Evolutionary conservation across 306 rosid genomes (phyloP).

Genomic region (Lablab purpureus): DNA sequence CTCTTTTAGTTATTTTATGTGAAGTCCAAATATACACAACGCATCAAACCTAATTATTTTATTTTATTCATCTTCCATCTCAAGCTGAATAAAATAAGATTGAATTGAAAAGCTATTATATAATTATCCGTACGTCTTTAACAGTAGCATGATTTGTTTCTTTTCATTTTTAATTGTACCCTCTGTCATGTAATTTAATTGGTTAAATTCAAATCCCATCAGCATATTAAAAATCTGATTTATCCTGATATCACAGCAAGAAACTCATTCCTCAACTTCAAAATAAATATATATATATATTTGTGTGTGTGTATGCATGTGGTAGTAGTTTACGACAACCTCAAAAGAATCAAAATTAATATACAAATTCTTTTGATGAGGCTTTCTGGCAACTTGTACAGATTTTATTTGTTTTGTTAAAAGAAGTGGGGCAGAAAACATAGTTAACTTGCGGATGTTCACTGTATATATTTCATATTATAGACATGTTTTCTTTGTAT

Average conservation of each 20-base stretch:
- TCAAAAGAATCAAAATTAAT: background rate
- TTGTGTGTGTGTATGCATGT: background rate
- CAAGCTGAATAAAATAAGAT: background rate
- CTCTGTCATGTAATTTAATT: background rate
- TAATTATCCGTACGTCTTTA: background rate
- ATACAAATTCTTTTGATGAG: background rate
- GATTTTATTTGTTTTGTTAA: background rate
- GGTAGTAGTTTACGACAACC: background rate
- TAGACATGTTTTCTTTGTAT: background rate
- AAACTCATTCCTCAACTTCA: slow-evolving; percentile 9
- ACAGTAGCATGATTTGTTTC: background rate
- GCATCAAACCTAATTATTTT: no score
- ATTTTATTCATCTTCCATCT: no score
- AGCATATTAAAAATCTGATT: background rate
- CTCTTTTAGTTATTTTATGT: background rate
- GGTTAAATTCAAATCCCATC: background rate
- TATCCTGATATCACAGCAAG: background rate
- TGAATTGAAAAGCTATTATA: background rate
- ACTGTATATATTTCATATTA: background rate
- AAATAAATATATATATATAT: no score
- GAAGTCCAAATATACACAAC: background rate
- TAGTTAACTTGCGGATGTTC: background rate
- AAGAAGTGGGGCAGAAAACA: background rate
- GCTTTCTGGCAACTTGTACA: background rate
- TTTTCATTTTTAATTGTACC: background rate